phyloP scores from a whole-genome alignment of 1,139 yeast species.

The Kodamaea derodonti region DNA sequence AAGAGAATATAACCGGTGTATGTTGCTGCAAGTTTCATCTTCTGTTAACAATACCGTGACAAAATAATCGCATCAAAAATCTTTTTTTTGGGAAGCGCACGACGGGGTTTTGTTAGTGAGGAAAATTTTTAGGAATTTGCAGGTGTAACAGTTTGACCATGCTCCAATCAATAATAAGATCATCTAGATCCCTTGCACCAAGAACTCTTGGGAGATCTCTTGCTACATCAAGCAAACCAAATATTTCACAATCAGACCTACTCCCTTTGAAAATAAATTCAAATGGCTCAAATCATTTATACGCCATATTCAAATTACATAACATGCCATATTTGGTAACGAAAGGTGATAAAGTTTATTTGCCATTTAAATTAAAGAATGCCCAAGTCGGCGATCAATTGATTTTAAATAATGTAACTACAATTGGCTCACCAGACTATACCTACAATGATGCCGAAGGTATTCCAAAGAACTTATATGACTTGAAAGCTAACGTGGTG shows the following conservation, averaged over 20 bases:
- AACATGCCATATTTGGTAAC: conserved; percentile 87
- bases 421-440: conserved; percentile 82
- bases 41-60: too few species aligned
- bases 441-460: conserved; percentile 47
- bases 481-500: conserved; percentile 71
- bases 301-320: conserved; percentile 81
- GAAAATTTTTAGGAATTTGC: background rate
- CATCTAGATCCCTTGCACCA: too few species aligned
- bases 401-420: conserved; percentile 66
- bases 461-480: conserved; percentile 39
- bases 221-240: too few species aligned
- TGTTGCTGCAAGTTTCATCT: too few species aligned
- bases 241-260: conserved; percentile 10
- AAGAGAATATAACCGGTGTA: too few species aligned
- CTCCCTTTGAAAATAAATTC: conserved; percentile 65
- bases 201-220: too few species aligned
- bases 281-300: conserved; percentile 46
- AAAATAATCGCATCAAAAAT: background rate
- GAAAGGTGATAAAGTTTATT: conserved; percentile 76
- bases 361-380: conserved; percentile 73
- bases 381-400: conserved; percentile 81
- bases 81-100: background rate
- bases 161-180: background rate
- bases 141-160: background rate
- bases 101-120: background rate